These are phyloP conservation scores for Paraglomus brasilianum DNA, from an alignment of 192 early-diverging fungal species.

Conservation along the genomic window DNA sequence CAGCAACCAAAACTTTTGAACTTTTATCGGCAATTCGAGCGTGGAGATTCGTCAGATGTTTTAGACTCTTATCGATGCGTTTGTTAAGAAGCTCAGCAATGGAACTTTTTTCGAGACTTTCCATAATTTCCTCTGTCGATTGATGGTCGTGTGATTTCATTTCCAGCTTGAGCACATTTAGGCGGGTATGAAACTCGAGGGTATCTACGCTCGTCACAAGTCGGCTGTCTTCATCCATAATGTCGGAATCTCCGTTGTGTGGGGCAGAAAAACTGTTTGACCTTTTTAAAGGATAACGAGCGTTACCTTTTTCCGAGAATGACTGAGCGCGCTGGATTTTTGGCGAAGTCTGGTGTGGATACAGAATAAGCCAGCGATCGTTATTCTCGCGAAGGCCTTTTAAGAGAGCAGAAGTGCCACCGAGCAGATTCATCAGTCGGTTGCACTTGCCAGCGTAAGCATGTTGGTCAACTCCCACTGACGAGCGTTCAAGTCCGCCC, in stretches of 20 bases:
- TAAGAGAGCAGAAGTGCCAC: conserved; percentile 61
- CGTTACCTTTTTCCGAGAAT: conserved; percentile 36
- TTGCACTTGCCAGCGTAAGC: conserved; percentile 75
- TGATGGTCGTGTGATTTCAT: conserved; percentile 64
- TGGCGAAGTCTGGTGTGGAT: conserved; percentile 24
- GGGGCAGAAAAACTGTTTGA: conserved; percentile 32
- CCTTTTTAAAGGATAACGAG: conserved; percentile 1
- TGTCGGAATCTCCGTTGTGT: conserved; percentile 2
- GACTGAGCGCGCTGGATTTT: conserved; percentile 33
- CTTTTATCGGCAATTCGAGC: conserved; percentile 85
- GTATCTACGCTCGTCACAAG: not conserved
- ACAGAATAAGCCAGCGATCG: conserved; percentile 35
- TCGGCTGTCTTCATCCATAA: not conserved
- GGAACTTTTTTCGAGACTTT: conserved; percentile 66
- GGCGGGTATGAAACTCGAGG: conserved; percentile 42
- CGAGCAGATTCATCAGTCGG: conserved; percentile 66
- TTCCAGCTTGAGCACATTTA: conserved; percentile 68
- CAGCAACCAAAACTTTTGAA: conserved; percentile 94
- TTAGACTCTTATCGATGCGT: conserved; percentile 57
- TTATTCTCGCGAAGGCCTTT: conserved; percentile 70
- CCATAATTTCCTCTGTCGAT: conserved; percentile 52
- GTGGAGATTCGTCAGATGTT: conserved; percentile 81
- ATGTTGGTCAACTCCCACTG: conserved; percentile 47
- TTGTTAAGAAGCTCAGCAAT: conserved; percentile 73
- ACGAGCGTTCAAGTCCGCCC: too few species aligned